Conservation (phyloP, 495 filamentous ascomycete species). For the Tuber aestivum region DNA sequence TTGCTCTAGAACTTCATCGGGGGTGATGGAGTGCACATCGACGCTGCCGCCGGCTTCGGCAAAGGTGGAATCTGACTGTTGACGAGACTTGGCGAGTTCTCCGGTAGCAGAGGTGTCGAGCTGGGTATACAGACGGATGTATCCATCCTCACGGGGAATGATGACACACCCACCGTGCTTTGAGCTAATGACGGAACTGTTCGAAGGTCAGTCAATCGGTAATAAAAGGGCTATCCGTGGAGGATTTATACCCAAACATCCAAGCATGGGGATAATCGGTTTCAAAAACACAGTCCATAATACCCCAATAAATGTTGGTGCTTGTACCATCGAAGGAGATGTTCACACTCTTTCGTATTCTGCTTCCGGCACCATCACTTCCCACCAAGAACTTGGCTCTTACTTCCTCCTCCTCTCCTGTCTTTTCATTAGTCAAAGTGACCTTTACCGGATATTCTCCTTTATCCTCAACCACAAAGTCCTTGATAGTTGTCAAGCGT, state of each 20-base stretch:
- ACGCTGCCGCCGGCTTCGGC: conserved; percentile 40
- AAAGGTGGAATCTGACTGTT: conserved; percentile 35
- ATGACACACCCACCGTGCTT: conserved; percentile 45
- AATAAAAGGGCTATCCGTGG: not conserved
- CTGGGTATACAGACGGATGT: conserved; percentile 39
- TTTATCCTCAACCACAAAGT: conserved; percentile 19
- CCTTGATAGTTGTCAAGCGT: conserved; percentile 35
- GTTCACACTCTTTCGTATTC: conserved; percentile 38
- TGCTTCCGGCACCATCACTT: conserved; percentile 44
- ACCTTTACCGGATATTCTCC: conserved; percentile 27
- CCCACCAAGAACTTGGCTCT: conserved; percentile 44
- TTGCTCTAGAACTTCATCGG: conserved; percentile 45
- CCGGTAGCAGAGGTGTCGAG: conserved; percentile 34
- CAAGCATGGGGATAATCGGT: conserved; percentile 45
- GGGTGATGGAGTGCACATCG: conserved; percentile 43
- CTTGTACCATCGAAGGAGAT: conserved; percentile 45
- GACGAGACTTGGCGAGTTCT: conserved; percentile 26
- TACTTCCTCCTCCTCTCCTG: conserved; percentile 35
- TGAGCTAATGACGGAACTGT: conserved; percentile 32
- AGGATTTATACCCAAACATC: conserved; percentile 42
- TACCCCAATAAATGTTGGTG: conserved; percentile 47
- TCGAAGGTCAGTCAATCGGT: not conserved
- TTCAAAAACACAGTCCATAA: conserved; percentile 46
- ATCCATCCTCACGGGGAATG: conserved; percentile 45
- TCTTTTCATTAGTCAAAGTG: conserved; percentile 30